Evolutionary conservation across 106 monocot genomes (phyloP).

Genomic region (Phalaenopsis equestris): DNA sequence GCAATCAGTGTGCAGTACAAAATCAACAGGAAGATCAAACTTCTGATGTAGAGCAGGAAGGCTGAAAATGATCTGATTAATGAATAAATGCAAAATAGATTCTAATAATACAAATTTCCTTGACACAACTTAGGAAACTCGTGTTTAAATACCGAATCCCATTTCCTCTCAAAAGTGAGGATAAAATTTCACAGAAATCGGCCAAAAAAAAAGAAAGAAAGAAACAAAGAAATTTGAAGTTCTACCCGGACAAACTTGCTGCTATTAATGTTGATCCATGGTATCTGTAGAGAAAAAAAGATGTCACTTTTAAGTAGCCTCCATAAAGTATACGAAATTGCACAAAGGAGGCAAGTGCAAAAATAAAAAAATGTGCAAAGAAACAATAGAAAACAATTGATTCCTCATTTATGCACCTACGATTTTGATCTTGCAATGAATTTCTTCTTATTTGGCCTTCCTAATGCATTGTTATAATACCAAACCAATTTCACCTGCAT

Average conservation of each 20-base stretch:
- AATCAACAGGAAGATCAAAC: constrained; percentile 92
- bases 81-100: constrained; percentile 5
- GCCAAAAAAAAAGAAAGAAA: constrained; percentile 2
- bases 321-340: background rate
- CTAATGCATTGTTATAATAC: constrained; percentile 98
- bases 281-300: constrained; percentile 45
- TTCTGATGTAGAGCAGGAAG: constrained; percentile 93
- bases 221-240: background rate
- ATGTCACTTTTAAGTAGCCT: background rate
- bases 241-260: constrained; percentile 93
- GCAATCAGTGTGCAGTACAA: constrained; percentile 96
- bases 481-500: constrained; percentile 96
- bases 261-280: constrained; percentile 94
- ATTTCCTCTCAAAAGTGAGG: background rate
- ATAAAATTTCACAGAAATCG: background rate
- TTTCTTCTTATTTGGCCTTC: constrained; percentile 95
- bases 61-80: constrained; percentile 4
- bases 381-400: background rate
- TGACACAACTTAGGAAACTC: background rate
- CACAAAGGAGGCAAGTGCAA: background rate
- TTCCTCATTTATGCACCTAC: constrained; percentile 22
- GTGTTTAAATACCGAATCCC: background rate
- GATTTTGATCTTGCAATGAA: constrained; percentile 90
- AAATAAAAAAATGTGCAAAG: background rate
- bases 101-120: background rate